Conservation (phyloP, 1,139 yeast species). For the Kurtzmaniella natalensis region DNA sequence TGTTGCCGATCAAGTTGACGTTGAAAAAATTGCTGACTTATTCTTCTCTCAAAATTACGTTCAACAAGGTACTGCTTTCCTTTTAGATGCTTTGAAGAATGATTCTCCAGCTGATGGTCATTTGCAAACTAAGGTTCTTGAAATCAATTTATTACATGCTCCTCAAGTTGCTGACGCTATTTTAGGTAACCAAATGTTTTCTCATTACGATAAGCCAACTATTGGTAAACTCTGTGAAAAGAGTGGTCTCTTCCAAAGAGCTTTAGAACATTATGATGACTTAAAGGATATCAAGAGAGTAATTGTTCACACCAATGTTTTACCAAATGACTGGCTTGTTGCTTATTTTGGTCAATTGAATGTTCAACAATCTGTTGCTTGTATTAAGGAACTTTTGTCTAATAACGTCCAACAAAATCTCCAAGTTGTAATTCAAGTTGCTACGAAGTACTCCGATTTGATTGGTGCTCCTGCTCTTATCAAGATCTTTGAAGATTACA, state of each 20-base stretch:
- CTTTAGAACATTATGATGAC: conserved; percentile 92
- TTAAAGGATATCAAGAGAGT: conserved; percentile 94
- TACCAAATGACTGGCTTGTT: conserved; percentile 94
- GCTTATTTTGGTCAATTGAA: conserved; percentile 89
- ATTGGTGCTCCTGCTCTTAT: conserved; percentile 84
- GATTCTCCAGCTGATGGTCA: conserved; percentile 96
- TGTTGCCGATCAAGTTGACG: conserved; percentile 61
- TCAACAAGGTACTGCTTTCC: conserved; percentile 98
- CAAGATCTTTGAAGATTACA: conserved; percentile 88
- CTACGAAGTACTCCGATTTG: conserved; percentile 91
- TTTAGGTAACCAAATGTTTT: conserved; percentile 91
- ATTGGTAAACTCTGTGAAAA: conserved; percentile 91
- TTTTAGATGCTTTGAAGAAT: conserved; percentile 90
- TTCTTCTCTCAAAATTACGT: conserved; percentile 91
- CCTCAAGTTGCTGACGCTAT: conserved; percentile 99
- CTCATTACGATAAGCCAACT: conserved; percentile 91
- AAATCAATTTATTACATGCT: conserved; percentile 88
- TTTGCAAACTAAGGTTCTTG: conserved; percentile 90
- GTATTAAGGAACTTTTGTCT: conserved; percentile 81
- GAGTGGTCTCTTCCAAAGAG: conserved; percentile 91
- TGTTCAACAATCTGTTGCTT: conserved; percentile 88
- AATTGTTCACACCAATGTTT: conserved; percentile 77
- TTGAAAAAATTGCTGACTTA: conserved; percentile 87
- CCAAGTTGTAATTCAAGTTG: conserved; percentile 93
- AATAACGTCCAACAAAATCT: conserved; percentile 81